Evolutionary conservation across 2,329 filamentous ascomycete genomes (phyloP).

Genomic region (Penicillium rolfsii): DNA sequence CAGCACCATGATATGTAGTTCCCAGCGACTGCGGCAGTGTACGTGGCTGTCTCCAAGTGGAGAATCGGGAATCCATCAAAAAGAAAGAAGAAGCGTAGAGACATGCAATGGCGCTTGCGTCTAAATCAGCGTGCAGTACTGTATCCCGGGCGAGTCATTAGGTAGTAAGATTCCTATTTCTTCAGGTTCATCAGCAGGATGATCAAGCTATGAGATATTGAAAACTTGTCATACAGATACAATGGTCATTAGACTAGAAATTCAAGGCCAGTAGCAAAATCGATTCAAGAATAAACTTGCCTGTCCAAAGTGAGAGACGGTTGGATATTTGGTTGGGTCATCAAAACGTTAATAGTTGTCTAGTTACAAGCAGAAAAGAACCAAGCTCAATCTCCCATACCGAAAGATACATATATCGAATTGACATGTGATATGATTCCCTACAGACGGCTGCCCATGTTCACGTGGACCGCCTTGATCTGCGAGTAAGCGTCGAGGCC

Average conservation of each 20-base stretch:
- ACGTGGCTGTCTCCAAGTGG: neutral
- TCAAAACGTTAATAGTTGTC: constrained; percentile 24
- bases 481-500: constrained; percentile 65
- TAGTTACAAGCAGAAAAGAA: constrained; percentile 15
- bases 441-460: constrained; percentile 48
- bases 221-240: neutral
- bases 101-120: neutral
- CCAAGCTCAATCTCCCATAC: neutral
- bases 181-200: neutral
- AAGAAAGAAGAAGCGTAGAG: neutral
- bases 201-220: too few relatives aligned
- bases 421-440: neutral
- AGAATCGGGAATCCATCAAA: constrained; percentile 11
- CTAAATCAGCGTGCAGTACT: neutral
- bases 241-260: neutral
- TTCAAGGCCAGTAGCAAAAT: neutral
- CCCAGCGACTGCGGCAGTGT: neutral
- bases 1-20: neutral
- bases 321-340: constrained; percentile 13
- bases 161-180: neutral
- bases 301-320: neutral
- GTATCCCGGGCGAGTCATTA: neutral
- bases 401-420: neutral
- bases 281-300: neutral
- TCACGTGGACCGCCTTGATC: constrained; percentile 57